Conservation (phyloP, 805 yeast genomes). For the Cyberlindnera saturnus region DNA sequence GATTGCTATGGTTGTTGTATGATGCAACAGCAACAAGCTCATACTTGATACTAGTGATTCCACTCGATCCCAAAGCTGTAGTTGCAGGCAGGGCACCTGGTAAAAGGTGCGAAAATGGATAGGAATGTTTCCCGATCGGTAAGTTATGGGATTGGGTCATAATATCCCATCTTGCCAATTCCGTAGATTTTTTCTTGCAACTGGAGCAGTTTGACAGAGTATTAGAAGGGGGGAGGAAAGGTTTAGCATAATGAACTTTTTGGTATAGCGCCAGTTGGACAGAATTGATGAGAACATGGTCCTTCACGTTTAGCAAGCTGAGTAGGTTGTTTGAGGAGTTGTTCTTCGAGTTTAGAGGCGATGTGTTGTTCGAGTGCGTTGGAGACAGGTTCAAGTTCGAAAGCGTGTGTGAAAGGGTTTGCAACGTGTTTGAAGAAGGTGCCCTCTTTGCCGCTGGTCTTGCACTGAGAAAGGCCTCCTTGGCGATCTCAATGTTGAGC, state of each 20-base stretch:
- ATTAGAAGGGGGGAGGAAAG: conserved; percentile 52
- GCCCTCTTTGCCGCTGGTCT: conserved; percentile 17
- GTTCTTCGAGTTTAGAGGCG: conserved; percentile 17
- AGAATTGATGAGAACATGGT: conserved; percentile 44
- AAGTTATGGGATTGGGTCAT: conserved; percentile 53
- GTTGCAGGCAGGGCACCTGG: conserved; percentile 89
- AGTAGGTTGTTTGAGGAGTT: conserved; percentile 23
- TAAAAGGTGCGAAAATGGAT: conserved; percentile 84
- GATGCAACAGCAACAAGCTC: conserved; percentile 60
- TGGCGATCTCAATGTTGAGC: conserved; percentile 49
- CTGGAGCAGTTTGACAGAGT: conserved; percentile 47
- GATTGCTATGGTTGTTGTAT: conserved; percentile 31
- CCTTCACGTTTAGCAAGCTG: conserved; percentile 25
- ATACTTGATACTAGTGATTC: conserved; percentile 55
- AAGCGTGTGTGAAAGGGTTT: conserved; percentile 17
- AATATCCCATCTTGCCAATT: conserved; percentile 86
- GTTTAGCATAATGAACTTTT: conserved; percentile 56
- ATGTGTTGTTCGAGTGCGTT: conserved; percentile 16
- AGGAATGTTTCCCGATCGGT: conserved; percentile 67
- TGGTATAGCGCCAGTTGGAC: conserved; percentile 72
- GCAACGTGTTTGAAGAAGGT: conserved; percentile 15
- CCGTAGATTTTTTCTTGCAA: conserved; percentile 50
- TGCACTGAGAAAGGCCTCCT: conserved; percentile 19
- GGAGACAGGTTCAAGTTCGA: conserved; percentile 22
- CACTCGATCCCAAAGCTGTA: conserved; percentile 46